These are phyloP conservation scores for Dimocarpus longan DNA, from an alignment of 345 rosid species.

Conservation along the genomic window DNA sequence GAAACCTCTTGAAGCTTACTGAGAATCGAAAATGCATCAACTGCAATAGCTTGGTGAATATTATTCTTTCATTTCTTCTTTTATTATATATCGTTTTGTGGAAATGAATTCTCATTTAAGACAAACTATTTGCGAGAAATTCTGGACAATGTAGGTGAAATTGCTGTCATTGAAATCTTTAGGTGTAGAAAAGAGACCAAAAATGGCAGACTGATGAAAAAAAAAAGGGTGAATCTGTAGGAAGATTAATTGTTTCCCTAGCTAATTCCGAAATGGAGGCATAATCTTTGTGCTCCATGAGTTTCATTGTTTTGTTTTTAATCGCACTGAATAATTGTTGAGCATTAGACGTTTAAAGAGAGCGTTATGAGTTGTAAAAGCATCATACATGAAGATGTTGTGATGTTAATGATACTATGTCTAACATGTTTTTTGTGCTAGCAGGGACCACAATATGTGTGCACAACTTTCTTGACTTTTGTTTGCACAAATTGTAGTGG, in stretches of 20 bases:
- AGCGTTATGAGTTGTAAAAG: too few species aligned
- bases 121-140: too few species aligned
- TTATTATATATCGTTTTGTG: not conserved
- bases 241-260: too few species aligned
- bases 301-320: too few species aligned
- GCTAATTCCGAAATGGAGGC: too few species aligned
- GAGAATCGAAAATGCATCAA: conserved; percentile 86
- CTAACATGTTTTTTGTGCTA: conserved; percentile 13
- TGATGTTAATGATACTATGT: not conserved
- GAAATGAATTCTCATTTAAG: not conserved
- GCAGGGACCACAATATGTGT: conserved; percentile 97
- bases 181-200: too few species aligned
- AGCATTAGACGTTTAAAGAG: not conserved
- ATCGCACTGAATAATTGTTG: not conserved
- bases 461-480: conserved; percentile 87
- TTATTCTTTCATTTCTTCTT: not conserved
- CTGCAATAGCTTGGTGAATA: conserved; percentile 73
- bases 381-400: not conserved
- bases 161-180: not conserved
- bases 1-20: conserved; percentile 69
- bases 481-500: conserved; percentile 88
- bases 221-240: too few species aligned
- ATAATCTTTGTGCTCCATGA: not conserved
- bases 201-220: too few species aligned
- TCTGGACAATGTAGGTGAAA: not conserved